Base-by-base conservation (phyloP, 2,329 filamentous ascomycete genomes). In the Cytospora piceicola region DNA sequence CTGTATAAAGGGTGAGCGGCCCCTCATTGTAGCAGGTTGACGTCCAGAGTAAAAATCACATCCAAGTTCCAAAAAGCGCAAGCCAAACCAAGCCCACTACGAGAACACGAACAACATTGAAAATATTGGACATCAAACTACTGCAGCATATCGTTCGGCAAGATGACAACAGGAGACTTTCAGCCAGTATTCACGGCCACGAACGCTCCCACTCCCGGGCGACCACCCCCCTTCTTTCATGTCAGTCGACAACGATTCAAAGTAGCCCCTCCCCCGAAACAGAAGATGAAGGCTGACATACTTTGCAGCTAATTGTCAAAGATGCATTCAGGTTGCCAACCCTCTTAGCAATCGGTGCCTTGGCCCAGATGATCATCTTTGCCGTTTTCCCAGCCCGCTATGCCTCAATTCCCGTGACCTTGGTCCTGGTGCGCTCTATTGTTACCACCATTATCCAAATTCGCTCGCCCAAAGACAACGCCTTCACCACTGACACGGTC, bases 261-360 rank as follows among this genome's bases (percentile, higher is more conserved):
- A 17, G 5, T 3, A 9, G 5, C 17, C 6, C 1, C 17, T 7
- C 27, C 2, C 17, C 9, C 7, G 20, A 30, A 32, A 17, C 27
- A 30, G 11, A 5, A 36, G n/a, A 24, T 2, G n/a, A 20, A n/a
- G 29, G 30, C 51, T 66, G 2, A 66, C 60, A 36, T 14, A 12
- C 17, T 17, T 6, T 14, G 17, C n/a, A 62, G 69, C 42, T 54
- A 20, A n/a, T 64, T 12, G 1, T 69, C 59, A 69, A 68, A 32
- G 63, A 69, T 32, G 17, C 52, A 4, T 65, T 69, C 52, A 61
- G 60, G 12, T 55, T 68, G n/a, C 52, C 55, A 14, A 68, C 67
- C 1, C 15, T 69, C 12, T 32, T 69, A n/a, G 54, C 60, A 4
- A 4, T 68, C n/a, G 68, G 68, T 7, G 68, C 64, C 3, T 55